A percentile compares a stretch with the other conserved stretches of the same genome.
Evolutionary conservation across 2,329 filamentous ascomycete genomes (phyloP).

Genomic region (Claviceps africana): DNA sequence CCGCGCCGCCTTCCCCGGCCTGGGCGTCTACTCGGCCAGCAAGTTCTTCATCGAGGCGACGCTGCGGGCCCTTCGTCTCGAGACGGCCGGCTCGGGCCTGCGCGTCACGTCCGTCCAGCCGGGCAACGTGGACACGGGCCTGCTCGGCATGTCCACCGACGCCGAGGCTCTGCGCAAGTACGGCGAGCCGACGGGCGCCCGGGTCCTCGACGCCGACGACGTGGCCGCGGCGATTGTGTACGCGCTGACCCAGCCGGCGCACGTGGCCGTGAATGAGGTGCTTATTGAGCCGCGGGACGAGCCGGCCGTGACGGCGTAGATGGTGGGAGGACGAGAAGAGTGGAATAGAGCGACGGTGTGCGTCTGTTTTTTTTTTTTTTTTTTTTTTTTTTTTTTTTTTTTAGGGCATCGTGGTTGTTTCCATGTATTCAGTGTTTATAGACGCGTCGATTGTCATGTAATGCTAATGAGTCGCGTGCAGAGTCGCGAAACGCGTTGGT

Average conservation of each 20-base stretch:
- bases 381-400: no score
- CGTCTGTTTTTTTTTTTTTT: not conserved
- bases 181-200: constrained; percentile 59
- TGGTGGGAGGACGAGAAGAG: no score
- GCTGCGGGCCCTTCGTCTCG: constrained; percentile 58
- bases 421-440: no score
- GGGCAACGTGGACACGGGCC: constrained; percentile 60
- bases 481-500: no score
- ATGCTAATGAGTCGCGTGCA: no score
- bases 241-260: constrained; percentile 57
- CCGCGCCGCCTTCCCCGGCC: constrained; percentile 66
- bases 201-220: constrained; percentile 60
- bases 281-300: constrained; percentile 66
- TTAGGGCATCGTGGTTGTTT: no score
- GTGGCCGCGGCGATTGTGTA: constrained; percentile 61
- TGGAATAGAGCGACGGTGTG: not conserved
- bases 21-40: constrained; percentile 69
- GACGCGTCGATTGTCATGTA: no score
- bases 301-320: constrained; percentile 23
- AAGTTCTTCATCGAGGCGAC: constrained; percentile 81
- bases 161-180: constrained; percentile 65
- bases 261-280: constrained; percentile 70
- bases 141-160: constrained; percentile 63
- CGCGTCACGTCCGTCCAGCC: constrained; percentile 65
- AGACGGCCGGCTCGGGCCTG: constrained; percentile 60